These are phyloP conservation scores for Gossypium australe DNA, from an alignment of 345 rosid genomes.

Conservation along the genomic window DNA sequence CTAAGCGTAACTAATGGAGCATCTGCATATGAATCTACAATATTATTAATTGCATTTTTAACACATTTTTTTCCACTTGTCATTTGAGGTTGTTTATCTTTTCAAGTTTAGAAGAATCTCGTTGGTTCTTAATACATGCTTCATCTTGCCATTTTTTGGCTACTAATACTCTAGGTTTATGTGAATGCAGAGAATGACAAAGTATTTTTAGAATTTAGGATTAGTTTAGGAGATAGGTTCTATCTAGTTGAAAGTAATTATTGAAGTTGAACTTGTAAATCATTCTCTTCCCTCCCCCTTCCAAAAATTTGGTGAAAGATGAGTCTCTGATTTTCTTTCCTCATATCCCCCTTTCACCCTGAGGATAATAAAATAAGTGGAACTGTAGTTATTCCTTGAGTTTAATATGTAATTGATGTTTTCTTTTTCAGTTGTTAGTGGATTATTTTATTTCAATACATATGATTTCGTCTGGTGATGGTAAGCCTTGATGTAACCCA, in stretches of 20 bases:
- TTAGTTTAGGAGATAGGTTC: neutral
- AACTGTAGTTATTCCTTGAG: neutral
- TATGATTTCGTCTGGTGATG: neutral
- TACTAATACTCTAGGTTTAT: neutral
- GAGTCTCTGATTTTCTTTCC: neutral
- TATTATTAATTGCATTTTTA: neutral
- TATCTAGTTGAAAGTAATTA: neutral
- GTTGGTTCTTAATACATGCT: neutral
- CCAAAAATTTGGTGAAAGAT: neutral
- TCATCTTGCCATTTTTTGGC: neutral
- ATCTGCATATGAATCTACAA: neutral
- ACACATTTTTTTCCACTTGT: neutral
- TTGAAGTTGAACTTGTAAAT: neutral
- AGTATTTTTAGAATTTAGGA: neutral
- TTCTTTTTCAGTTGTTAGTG: neutral
- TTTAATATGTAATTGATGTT: neutral
- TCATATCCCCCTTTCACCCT: neutral
- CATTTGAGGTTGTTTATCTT: neutral
- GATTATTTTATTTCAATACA: neutral
- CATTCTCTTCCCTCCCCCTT: neutral
- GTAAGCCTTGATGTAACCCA: neutral
- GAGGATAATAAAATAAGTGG: neutral
- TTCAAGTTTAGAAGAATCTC: neutral
- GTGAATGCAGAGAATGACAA: neutral
- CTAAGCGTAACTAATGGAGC: neutral